Evolutionary conservation across 805 yeast species (phyloP), one percentile per base, ranked within the genome.

Genomic region (Metschnikowia bowlesiae): DNA sequence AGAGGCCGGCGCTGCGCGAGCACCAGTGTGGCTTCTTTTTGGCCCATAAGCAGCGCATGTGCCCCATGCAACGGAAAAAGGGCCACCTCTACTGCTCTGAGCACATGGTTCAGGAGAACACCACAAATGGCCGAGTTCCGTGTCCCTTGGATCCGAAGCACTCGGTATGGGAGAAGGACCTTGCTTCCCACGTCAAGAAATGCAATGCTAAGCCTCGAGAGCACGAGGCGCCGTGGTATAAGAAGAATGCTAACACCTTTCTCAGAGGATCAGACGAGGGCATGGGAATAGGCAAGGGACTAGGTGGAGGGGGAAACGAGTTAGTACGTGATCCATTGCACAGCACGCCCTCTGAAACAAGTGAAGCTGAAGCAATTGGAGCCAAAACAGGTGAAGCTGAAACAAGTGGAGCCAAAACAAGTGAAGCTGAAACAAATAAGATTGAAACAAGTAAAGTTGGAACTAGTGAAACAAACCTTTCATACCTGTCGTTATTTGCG

Each of bases 91-190:
- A 64, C 59, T 87, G 95, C 64, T 79, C 85, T 8, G 85, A 85
- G 55, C 95, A 87, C 62, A 54, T 76, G 60, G 63, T 63, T 34
- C 56, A 47, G 32, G 58, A 48, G 37, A 22, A 22, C 5, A 39
- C 50, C 47, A 49, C 53, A 11, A 28, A 28, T 8, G n/a, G 31
- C 44, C 67, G 96, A 49, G 75, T 89, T 0, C 80, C 83, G 6
- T 89, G 97, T 67, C 89, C 96, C 0, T 62, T 84, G 30, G 96
- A 89, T 64, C 81, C 85, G 1, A 75, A 80, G 2, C 97, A 89
- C 63, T 78, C 84, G 1, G 82, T 89, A 0, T 85, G 88, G 89
- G 72, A 72, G 44, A 71, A 74, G 39, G 82, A 79, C 47, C 62
- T 88, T 39, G 63, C 70, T 5, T 65, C 59, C 14, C 97, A 89